phyloP scores from a whole-genome alignment of 768 basidiomycete species.

The Serendipita sp. region DNA sequence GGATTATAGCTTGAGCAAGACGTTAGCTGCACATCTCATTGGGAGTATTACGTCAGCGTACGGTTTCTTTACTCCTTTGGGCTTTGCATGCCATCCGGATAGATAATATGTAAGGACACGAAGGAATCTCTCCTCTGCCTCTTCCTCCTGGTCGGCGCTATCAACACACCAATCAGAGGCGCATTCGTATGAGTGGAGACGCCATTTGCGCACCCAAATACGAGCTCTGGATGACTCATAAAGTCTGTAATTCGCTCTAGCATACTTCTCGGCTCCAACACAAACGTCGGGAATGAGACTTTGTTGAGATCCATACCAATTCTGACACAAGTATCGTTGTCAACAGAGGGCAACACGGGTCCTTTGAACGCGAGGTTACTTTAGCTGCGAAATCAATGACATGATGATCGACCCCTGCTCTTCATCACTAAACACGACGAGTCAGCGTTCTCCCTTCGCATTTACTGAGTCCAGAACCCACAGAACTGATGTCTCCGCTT shows the following conservation, averaged over 20 bases:
- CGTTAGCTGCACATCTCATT: background rate
- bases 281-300: constrained; percentile 88
- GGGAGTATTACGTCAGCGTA: constrained; percentile 27
- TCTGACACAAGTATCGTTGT: constrained; percentile 23
- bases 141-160: constrained; percentile 63
- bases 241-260: constrained; percentile 98
- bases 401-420: constrained; percentile 82
- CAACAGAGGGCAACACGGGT: background rate
- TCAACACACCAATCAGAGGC: constrained; percentile 1
- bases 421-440: constrained; percentile 46
- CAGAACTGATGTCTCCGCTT: constrained; percentile 12
- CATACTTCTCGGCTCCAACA: constrained; percentile 93
- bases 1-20: constrained; percentile 82
- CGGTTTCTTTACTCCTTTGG: constrained; percentile 99
- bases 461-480: background rate
- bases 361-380: constrained; percentile 27
- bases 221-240: constrained; percentile 94
- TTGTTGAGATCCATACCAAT: constrained; percentile 94
- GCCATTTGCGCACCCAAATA: constrained; percentile 59
- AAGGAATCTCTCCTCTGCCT: constrained; percentile 82
- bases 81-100: constrained; percentile 99
- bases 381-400: constrained; percentile 75
- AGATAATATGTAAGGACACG: constrained; percentile 87
- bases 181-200: constrained; percentile 9
- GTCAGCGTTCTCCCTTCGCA: background rate